Percentiles rank a stretch among this genome's conserved stretches.
Evolutionary conservation across 768 basidiomycete genomes (phyloP).

Genomic region (Pilatotrama ljubarskyi): DNA sequence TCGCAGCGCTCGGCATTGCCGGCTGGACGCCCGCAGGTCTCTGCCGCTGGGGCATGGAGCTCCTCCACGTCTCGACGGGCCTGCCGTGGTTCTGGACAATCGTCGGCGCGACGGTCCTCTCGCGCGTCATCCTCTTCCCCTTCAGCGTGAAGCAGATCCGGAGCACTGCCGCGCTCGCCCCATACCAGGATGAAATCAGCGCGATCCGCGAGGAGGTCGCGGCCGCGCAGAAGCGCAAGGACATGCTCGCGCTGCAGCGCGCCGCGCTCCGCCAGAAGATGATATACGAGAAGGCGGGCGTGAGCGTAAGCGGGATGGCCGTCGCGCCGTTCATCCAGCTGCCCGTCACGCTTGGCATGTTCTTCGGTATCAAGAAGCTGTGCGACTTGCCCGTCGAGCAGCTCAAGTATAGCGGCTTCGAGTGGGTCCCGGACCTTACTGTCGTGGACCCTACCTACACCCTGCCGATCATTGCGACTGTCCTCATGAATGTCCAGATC

Average conservation of each 20-base stretch:
- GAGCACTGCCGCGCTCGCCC: conserved; percentile 59
- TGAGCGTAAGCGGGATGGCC: conserved; percentile 57
- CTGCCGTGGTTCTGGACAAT: conserved; percentile 88
- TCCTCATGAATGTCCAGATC: conserved; percentile 69
- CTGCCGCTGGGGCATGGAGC: conserved; percentile 62
- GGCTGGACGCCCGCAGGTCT: conserved; percentile 67
- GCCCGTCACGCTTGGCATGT: conserved; percentile 76
- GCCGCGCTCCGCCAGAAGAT: conserved; percentile 46
- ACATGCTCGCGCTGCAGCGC: conserved; percentile 44
- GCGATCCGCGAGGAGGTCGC: conserved; percentile 52
- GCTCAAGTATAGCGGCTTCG: conserved; percentile 73
- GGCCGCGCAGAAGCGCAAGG: conserved; percentile 31
- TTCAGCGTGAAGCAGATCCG: conserved; percentile 56
- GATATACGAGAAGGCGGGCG: conserved; percentile 65
- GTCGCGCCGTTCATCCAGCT: conserved; percentile 66
- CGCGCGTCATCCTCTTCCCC: conserved; percentile 63
- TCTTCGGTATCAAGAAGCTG: conserved; percentile 78
- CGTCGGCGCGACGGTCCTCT: conserved; percentile 58
- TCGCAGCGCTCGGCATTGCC: conserved; percentile 65
- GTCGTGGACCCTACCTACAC: conserved; percentile 72
- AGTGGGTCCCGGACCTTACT: conserved; percentile 76
- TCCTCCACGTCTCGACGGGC: conserved; percentile 66
- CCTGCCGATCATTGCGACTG: conserved; percentile 61
- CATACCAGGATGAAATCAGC: conserved; percentile 59
- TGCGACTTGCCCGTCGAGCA: conserved; percentile 71